These are phyloP conservation scores for Calendula officinalis DNA, from an alignment of 129 eudicot genomes.

Conservation along the genomic window DNA sequence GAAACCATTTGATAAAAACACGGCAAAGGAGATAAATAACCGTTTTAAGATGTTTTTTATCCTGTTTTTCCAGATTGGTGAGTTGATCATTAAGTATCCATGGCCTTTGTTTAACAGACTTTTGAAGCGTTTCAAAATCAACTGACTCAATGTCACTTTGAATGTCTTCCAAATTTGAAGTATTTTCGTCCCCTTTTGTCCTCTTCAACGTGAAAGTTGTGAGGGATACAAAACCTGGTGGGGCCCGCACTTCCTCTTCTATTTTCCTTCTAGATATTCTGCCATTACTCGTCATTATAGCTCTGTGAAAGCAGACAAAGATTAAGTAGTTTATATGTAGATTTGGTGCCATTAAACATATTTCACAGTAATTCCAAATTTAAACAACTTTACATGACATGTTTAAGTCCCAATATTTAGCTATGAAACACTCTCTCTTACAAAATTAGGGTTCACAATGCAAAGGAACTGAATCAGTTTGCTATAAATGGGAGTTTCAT, in stretches of 20 bases:
- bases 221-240: slow-evolving; percentile 64
- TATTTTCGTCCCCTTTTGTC: slow-evolving; percentile 22
- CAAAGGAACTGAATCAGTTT: too few species aligned
- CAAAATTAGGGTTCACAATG: too few species aligned
- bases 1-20: neutral
- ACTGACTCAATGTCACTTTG: slow-evolving; percentile 21
- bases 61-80: slow-evolving; percentile 30
- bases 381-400: neutral
- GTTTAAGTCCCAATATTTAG: too few species aligned
- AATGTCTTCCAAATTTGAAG: slow-evolving; percentile 29
- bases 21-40: slow-evolving; percentile 34
- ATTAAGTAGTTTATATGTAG: neutral
- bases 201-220: slow-evolving; percentile 60
- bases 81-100: slow-evolving; percentile 56
- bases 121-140: slow-evolving; percentile 43
- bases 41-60: slow-evolving; percentile 33
- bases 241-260: slow-evolving; percentile 37
- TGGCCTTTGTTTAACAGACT: slow-evolving; percentile 41
- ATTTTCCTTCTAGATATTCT: neutral
- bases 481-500: too few species aligned
- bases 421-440: too few species aligned
- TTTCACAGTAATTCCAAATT: neutral
- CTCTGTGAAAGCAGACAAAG: slow-evolving; percentile 27
- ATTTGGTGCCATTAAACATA: neutral
- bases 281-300: slow-evolving; percentile 34